Evolutionary conservation across 177 flowering plant genomes (phyloP).

Genomic region (Vitis hybrid): DNA sequence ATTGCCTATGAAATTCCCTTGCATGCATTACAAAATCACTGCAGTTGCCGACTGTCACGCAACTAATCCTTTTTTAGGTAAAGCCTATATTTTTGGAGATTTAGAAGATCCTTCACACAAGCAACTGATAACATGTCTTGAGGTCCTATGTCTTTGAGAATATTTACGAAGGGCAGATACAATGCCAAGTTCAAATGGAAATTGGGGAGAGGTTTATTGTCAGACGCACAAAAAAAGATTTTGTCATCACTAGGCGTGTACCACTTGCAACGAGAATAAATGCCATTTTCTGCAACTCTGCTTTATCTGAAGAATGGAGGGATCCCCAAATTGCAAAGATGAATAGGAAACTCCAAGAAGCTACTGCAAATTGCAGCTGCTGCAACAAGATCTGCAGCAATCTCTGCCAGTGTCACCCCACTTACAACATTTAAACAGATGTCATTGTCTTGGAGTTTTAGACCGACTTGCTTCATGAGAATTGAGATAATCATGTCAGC

Average conservation of each 20-base stretch:
- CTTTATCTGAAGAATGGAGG: slow-evolving; percentile 77
- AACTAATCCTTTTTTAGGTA: too few species aligned
- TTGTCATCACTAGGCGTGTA: slow-evolving; percentile 80
- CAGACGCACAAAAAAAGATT: slow-evolving; percentile 73
- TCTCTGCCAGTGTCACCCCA: slow-evolving; percentile 71
- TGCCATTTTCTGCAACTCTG: slow-evolving; percentile 68
- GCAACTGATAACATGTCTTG: slow-evolving; percentile 68
- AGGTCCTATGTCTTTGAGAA: slow-evolving; percentile 86
- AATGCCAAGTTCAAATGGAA: slow-evolving; percentile 84
- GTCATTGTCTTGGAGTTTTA: slow-evolving; percentile 81
- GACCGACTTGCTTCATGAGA: slow-evolving; percentile 89
- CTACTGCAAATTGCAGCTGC: slow-evolving; percentile 99
- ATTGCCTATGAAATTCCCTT: too few species aligned
- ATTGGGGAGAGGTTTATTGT: slow-evolving; percentile 81
- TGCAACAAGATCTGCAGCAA: slow-evolving; percentile 92
- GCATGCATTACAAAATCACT: too few species aligned
- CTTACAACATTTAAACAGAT: slow-evolving; percentile 87
- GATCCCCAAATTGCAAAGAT: too few species aligned
- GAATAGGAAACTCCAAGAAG: slow-evolving; percentile 80
- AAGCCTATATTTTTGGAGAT: slow-evolving; percentile 49
- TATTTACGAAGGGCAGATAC: slow-evolving; percentile 82
- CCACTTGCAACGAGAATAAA: slow-evolving; percentile 95
- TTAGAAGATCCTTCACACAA: slow-evolving; percentile 68
- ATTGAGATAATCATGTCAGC: slow-evolving; percentile 91
- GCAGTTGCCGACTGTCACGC: too few species aligned